Evolutionary conservation across 2,329 filamentous ascomycete species (phyloP).

Genomic region (Dactylonectria estremocensis): DNA sequence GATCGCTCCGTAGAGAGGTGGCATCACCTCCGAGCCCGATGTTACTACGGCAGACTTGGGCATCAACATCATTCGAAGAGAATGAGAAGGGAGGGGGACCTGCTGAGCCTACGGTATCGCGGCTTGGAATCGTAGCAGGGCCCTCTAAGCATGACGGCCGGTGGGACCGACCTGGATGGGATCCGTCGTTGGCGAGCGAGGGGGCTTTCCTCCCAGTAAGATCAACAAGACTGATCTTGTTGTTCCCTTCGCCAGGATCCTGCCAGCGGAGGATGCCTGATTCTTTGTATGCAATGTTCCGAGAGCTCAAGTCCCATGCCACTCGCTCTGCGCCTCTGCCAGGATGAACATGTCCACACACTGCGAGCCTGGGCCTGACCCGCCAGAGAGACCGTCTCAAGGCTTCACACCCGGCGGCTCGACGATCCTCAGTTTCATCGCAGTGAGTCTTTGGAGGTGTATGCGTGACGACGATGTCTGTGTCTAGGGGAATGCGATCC

Average conservation of each 20-base stretch:
- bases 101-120: not conserved
- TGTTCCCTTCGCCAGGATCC: slow-evolving; percentile 69
- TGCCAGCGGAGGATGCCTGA: slow-evolving; percentile 64
- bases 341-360: slow-evolving; percentile 83
- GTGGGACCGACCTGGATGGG: slow-evolving; percentile 39
- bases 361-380: slow-evolving; percentile 74
- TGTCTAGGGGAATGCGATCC: slow-evolving; percentile 72
- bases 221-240: slow-evolving; percentile 76
- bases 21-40: slow-evolving; percentile 58
- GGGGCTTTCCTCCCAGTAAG: slow-evolving; percentile 64
- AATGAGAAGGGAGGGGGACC: slow-evolving; percentile 27
- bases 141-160: slow-evolving; percentile 9
- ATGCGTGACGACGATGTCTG: slow-evolving; percentile 80
- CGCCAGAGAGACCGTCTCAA: slow-evolving; percentile 71
- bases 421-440: slow-evolving; percentile 63
- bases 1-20: slow-evolving; percentile 60
- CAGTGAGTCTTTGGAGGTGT: slow-evolving; percentile 75
- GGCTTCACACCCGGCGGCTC: slow-evolving; percentile 71
- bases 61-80: slow-evolving; percentile 37
- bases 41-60: slow-evolving; percentile 43
- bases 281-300: slow-evolving; percentile 62
- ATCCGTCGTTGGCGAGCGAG: slow-evolving; percentile 65
- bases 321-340: slow-evolving; percentile 76
- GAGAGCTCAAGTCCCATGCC: slow-evolving; percentile 67
- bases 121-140: slow-evolving; percentile 16